phyloP scores from a whole-genome alignment of 2,329 filamentous ascomycete genomes.

The Aspergillus nomiae region DNA sequence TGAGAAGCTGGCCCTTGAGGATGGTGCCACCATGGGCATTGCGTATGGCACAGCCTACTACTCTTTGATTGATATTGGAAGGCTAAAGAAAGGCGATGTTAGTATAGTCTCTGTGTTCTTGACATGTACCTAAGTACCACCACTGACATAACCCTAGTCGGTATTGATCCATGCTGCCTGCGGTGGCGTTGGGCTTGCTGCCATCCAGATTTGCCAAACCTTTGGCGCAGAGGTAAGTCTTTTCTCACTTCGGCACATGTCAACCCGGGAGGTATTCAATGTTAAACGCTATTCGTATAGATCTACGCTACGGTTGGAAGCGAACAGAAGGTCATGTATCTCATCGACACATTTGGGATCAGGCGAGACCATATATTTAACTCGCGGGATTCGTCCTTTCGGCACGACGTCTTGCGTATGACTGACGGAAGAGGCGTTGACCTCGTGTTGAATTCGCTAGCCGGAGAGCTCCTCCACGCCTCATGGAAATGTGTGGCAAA shows the following conservation, averaged over 20 bases:
- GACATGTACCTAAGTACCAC: too few species aligned
- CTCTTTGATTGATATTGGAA: not conserved
- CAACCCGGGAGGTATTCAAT: too few species aligned
- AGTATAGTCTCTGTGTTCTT: too few species aligned
- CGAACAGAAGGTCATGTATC: slow-evolving; percentile 23
- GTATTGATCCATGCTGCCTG: not conserved
- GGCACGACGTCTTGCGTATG: slow-evolving; percentile 15
- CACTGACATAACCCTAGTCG: not conserved
- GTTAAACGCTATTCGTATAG: not conserved
- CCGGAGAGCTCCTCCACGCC: slow-evolving; percentile 29
- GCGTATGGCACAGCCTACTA: not conserved
- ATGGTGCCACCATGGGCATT: not conserved
- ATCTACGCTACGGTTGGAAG: slow-evolving; percentile 29
- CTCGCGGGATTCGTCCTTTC: slow-evolving; percentile 23
- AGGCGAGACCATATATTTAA: slow-evolving; percentile 25
- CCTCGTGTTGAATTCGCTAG: slow-evolving; percentile 30
- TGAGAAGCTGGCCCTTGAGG: not conserved
- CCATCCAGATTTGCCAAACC: not conserved
- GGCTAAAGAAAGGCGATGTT: too few species aligned
- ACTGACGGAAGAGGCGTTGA: slow-evolving; percentile 27
- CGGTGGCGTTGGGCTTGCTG: not conserved
- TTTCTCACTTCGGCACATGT: too few species aligned
- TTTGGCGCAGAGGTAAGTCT: not conserved
- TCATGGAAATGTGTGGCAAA: slow-evolving; percentile 34
- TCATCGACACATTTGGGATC: slow-evolving; percentile 23